These are phyloP conservation scores for Alisma plantagoaquatica DNA, from an alignment of 106 monocot genomes.

Conservation along the genomic window DNA sequence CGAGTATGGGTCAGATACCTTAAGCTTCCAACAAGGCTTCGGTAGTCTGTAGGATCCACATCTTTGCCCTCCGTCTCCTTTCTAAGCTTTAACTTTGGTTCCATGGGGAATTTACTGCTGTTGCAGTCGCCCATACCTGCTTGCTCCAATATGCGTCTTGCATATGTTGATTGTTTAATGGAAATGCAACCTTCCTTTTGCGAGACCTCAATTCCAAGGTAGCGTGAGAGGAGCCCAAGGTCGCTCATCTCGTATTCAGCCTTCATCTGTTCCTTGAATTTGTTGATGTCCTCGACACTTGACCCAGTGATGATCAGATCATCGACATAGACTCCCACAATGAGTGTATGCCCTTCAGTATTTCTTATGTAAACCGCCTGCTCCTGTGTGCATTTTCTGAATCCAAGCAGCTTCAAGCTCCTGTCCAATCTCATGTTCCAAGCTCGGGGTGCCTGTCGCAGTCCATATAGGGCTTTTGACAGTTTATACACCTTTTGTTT, in stretches of 20 bases:
- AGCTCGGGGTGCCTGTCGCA: background rate
- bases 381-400: too few relatives aligned
- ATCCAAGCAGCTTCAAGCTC: too few relatives aligned
- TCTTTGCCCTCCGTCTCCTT: background rate
- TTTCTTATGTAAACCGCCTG: too few relatives aligned
- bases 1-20: slow-evolving; percentile 8
- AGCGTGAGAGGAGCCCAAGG: background rate
- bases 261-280: background rate
- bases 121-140: slow-evolving; percentile 1
- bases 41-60: background rate
- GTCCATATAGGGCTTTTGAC: background rate
- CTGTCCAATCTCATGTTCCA: too few relatives aligned
- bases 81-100: background rate
- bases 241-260: background rate
- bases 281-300: background rate
- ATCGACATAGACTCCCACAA: background rate
- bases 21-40: slow-evolving; percentile 9
- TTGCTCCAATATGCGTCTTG: background rate
- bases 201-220: background rate
- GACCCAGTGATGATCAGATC: background rate
- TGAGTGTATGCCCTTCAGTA: too few relatives aligned
- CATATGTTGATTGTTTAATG: slow-evolving; percentile 2
- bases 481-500: background rate
- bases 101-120: background rate
- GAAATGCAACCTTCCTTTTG: background rate